Base-by-base conservation (phyloP, 345 rosid genomes). In the Rhizophora apiculata region DNA sequence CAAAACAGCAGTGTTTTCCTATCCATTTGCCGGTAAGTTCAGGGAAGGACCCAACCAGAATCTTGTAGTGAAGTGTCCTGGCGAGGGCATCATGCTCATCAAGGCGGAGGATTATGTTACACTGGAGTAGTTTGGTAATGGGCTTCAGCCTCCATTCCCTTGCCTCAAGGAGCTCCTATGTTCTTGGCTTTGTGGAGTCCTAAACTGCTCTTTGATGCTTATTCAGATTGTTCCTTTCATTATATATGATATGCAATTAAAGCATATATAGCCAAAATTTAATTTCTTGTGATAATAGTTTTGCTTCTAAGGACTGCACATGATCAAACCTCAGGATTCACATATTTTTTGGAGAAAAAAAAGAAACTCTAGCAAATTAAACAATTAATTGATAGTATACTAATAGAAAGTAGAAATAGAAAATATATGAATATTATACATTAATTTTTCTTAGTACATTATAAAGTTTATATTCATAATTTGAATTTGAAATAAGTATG, bases 71-170 rank as follows among this genome's bases (percentile, higher is more conserved):
- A 62, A 62, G 3, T 70, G 67, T 4, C 62, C 61, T 0, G 67
- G 61, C 8, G 61, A 70, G 39, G 67, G 67, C 8, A 15, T 62
- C 9, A 43, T 69, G 60, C 69, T 75, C 37, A 59, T 69, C 11
- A 69, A 75, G 24, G 78, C 69, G 22, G 78, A 69, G 11, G 78
- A 74, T 6, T 54, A 75, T 26, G 54, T 57, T 34, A 26, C 32
- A 32, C 56, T 64, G 5, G 5, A 58, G 6, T 32, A 68, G n/a
- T 75, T 54, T 6, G 72, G 70, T 4, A 55, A 74, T 24, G 30
- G 6, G 1, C 36, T 75, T 57, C 74, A n/a, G 18, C 74, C 78
- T 58, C 69, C 73, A 34, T 69, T 75, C 20, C 61, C 54, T 20
- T 32, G 64, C 24, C 30, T 59, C 24, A 70, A 74, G 0, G 69